Base-by-base conservation (phyloP, 805 yeast species). In the Lachancea lanzarotensis region DNA sequence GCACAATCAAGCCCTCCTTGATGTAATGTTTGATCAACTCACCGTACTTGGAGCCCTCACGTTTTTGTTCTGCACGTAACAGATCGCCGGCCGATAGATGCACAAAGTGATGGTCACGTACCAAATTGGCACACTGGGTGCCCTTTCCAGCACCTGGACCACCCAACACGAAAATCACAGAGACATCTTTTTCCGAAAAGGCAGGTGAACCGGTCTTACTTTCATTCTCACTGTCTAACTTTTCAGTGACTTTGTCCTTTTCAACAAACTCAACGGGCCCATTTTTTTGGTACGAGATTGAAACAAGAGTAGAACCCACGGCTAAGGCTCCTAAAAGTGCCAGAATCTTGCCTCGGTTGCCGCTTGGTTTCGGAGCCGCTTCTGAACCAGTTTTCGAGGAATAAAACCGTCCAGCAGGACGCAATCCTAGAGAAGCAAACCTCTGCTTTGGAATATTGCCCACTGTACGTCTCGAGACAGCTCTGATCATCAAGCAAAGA, bases 121-220 rank as follows among this genome's bases (percentile, higher is more conserved):
- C 97, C 45, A 91, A 73, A 59, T 79, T 85, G 27, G 82, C 83
- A 71, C 97, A 87, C 67, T 91, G 98, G 1, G 98, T 91, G 46
- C 98, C 98, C 63, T 93, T 93, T 36, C 98, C 98, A 25, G 95
- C 86, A 17, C 98, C 98, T 4, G 98, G 98, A 3, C 98, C 98
- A 36, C 98, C 98, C 27, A 91, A 76, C 16, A 91, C 96, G 64
- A 87, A 91, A 22, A 90, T 74, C 3, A 91, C 95, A 22, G 85
- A 79, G 25, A 85, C 80, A 45, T 86, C 81, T 33, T 79, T 78
- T 2, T 75, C 73, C 9, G 75, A 67, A 60, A 85, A 85, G 0
- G 83, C 79, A 29, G 31, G 31, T 3, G 31, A 29, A 29, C 13
- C 15, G 15, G 13, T 29, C 31, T 38, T 37, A 25, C 27, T 22